phyloP scores from a whole-genome alignment of 352 stramenopile genomes.

The Halophytophthora batemanensis region DNA sequence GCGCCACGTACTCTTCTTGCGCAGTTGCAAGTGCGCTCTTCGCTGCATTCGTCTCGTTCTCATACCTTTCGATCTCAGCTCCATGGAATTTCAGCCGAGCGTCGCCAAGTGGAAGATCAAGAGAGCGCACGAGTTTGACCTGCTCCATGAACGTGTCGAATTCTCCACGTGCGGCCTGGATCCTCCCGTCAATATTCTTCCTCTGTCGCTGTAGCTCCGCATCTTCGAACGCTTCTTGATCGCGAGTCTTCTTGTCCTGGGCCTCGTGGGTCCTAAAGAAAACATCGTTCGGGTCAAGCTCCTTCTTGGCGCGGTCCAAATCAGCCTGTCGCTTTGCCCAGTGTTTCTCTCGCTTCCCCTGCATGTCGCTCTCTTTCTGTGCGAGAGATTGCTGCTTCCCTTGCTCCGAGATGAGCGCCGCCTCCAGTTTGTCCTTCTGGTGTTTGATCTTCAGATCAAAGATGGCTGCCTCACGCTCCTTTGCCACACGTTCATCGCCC shows the following conservation, averaged over 20 bases:
- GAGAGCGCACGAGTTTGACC: slow-evolving; percentile 37
- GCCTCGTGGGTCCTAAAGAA: slow-evolving; percentile 70
- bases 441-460: slow-evolving; percentile 55
- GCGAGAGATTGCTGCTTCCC: slow-evolving; percentile 54
- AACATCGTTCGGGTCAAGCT: slow-evolving; percentile 75
- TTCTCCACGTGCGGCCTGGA: slow-evolving; percentile 37
- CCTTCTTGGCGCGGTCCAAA: slow-evolving; percentile 61
- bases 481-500: slow-evolving; percentile 23
- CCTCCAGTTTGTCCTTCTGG: slow-evolving; percentile 32
- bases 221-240: slow-evolving; percentile 57
- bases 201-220: slow-evolving; percentile 43
- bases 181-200: slow-evolving; percentile 37
- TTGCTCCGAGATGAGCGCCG: slow-evolving; percentile 32
- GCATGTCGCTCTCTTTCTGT: slow-evolving; percentile 44
- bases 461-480: slow-evolving; percentile 37
- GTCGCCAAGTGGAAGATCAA: slow-evolving; percentile 48
- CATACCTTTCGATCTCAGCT: slow-evolving; percentile 42
- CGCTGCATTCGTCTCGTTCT: slow-evolving; percentile 41
- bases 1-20: slow-evolving; percentile 67
- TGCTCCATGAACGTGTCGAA: slow-evolving; percentile 30
- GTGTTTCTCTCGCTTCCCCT: slow-evolving; percentile 53
- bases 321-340: slow-evolving; percentile 62
- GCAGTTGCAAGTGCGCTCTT: slow-evolving; percentile 44
- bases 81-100: slow-evolving; percentile 58
- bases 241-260: slow-evolving; percentile 53